These are phyloP conservation scores for Avicennia marina DNA, from an alignment of 257 asterid genomes.

Conservation along the genomic window DNA sequence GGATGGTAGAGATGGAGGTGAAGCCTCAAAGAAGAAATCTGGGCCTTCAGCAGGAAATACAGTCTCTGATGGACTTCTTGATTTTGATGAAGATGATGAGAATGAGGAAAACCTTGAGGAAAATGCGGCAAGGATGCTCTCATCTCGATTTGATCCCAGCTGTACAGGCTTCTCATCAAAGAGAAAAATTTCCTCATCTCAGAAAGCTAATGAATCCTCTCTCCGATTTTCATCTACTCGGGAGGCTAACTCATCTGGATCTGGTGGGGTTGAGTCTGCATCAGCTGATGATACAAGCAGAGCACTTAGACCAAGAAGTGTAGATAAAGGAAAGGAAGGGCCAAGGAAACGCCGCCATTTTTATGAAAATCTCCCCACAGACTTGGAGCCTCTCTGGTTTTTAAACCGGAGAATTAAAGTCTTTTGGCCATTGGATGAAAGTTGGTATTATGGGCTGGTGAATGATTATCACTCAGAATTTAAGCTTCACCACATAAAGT, in stretches of 20 bases:
- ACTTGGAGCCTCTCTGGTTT: conserved; percentile 56
- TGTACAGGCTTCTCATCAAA: conserved; percentile 65
- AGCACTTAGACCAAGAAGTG: conserved; percentile 59
- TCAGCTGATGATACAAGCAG: conserved; percentile 42
- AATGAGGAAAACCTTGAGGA: conserved; percentile 83
- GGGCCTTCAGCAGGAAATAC: conserved; percentile 35
- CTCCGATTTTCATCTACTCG: conserved; percentile 32
- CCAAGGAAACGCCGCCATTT: conserved; percentile 75
- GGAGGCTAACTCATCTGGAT: conserved; percentile 32
- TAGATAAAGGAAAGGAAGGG: conserved; percentile 38
- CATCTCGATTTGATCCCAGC: conserved; percentile 80
- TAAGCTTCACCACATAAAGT: conserved; percentile 63
- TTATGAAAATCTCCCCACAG: conserved; percentile 46
- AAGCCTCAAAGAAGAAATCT: conserved; percentile 25
- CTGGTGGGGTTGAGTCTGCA: conserved; percentile 31
- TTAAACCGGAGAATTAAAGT: conserved; percentile 62
- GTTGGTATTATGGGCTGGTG: conserved; percentile 75
- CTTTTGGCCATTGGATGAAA: conserved; percentile 79
- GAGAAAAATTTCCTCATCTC: conserved; percentile 32
- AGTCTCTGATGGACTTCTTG: conserved; percentile 25
- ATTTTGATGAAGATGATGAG: conserved; percentile 47
- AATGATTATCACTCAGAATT: conserved; percentile 54
- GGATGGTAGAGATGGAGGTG: conserved; percentile 27
- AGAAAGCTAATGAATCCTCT: conserved; percentile 36
- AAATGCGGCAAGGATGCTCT: conserved; percentile 87